Evolutionary conservation across 306 rosid species (phyloP).

Genomic region (Prosopis cineraria): DNA sequence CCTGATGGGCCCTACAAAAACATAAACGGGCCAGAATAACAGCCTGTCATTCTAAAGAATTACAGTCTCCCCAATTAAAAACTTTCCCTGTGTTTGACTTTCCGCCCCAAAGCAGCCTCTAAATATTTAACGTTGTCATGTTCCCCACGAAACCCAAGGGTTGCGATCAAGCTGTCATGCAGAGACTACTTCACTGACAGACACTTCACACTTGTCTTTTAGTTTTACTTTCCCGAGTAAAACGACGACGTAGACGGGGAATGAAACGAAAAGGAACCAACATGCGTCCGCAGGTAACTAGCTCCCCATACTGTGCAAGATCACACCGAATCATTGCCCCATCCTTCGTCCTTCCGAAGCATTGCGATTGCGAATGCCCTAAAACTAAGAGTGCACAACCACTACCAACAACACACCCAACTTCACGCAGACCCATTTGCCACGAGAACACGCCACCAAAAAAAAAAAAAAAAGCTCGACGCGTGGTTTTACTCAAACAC

Average conservation of each 20-base stretch:
- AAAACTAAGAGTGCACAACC: slow-evolving; percentile 54
- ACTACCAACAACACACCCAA: slow-evolving; percentile 51
- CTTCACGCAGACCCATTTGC: slow-evolving; percentile 27
- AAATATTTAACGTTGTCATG: background rate
- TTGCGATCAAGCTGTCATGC: slow-evolving; percentile 39
- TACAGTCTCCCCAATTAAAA: slow-evolving; percentile 33
- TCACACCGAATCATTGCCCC: slow-evolving; percentile 26
- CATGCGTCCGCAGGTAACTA: slow-evolving; percentile 35
- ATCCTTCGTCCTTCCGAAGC: background rate
- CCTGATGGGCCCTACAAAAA: background rate
- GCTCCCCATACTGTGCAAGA: slow-evolving; percentile 2
- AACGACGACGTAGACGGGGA: slow-evolving; percentile 12
- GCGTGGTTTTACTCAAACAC: slow-evolving; percentile 36
- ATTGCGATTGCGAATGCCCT: background rate
- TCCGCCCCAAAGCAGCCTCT: background rate
- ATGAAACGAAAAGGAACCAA: background rate
- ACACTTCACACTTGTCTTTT: background rate
- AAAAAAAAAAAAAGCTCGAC: slow-evolving; percentile 34
- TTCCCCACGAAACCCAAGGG: slow-evolving; percentile 10
- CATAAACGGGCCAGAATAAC: slow-evolving; percentile 29
- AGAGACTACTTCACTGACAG: background rate
- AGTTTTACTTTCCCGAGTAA: background rate
- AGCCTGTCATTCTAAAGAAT: slow-evolving; percentile 40
- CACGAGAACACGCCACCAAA: slow-evolving; percentile 53
- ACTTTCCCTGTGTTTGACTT: background rate